Evolutionary conservation across 768 basidiomycete genomes (phyloP).

Genomic region (Boletus rufocinnamomeus): DNA sequence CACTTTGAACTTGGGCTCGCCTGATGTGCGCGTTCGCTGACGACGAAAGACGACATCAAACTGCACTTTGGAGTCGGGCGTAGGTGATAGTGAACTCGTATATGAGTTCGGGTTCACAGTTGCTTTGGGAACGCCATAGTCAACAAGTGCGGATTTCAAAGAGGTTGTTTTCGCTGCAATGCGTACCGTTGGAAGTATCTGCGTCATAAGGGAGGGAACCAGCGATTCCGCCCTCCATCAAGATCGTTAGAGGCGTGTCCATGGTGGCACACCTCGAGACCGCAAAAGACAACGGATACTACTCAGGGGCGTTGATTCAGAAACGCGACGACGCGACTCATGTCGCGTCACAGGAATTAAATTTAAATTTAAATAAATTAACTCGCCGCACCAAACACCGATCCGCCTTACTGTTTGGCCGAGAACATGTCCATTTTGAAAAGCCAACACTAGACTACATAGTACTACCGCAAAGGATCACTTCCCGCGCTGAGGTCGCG

Average conservation of each 20-base stretch:
- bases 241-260: conserved; percentile 8
- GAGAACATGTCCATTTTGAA: too few species aligned
- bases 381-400: too few species aligned
- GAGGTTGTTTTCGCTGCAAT: too few species aligned
- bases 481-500: conserved; percentile 37
- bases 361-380: too few species aligned
- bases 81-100: conserved; percentile 35
- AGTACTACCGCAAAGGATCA: conserved; percentile 24
- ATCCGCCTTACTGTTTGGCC: too few species aligned
- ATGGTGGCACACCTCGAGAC: conserved; percentile 3
- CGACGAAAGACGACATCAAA: conserved; percentile 60
- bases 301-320: too few species aligned
- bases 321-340: too few species aligned
- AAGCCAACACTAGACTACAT: too few species aligned
- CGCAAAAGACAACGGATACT: neutral
- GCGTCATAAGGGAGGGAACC: neutral
- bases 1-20: conserved; percentile 40
- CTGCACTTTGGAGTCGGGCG: conserved; percentile 46
- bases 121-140: neutral
- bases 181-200: conserved; percentile 8
- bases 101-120: neutral
- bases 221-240: neutral
- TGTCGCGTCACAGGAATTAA: too few species aligned
- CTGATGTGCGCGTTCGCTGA: conserved; percentile 52
- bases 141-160: neutral